These are phyloP conservation scores for Solanum pimpinellifolium DNA, from an alignment of 257 asterid species.

Conservation along the genomic window DNA sequence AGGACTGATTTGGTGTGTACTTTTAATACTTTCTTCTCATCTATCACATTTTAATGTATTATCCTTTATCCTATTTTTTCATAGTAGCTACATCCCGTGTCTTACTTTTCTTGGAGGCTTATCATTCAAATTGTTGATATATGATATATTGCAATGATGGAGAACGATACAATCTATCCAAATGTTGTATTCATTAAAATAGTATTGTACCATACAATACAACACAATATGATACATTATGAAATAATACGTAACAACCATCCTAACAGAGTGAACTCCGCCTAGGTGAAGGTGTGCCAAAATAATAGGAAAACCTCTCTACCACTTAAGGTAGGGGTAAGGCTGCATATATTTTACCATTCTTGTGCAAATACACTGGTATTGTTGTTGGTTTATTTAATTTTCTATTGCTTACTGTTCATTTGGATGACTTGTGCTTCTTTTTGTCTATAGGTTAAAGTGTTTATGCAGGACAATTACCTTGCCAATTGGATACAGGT, in stretches of 20 bases:
- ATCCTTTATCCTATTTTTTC: background rate
- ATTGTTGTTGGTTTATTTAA: background rate
- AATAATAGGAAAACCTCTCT: background rate
- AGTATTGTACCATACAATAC: background rate
- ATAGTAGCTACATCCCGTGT: background rate
- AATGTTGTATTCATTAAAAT: too few relatives aligned
- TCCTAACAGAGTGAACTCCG: background rate
- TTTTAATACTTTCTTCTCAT: background rate
- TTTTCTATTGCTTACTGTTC: background rate
- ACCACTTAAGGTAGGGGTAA: background rate
- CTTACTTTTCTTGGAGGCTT: background rate
- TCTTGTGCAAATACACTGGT: background rate
- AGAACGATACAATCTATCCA: background rate
- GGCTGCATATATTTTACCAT: background rate
- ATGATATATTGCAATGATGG: too few relatives aligned
- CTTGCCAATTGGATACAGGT: constrained; percentile 99
- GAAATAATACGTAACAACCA: background rate
- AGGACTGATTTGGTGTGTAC: background rate
- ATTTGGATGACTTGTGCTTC: constrained; percentile 1
- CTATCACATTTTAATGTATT: background rate
- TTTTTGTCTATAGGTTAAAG: constrained; percentile 51
- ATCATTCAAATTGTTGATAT: too few relatives aligned
- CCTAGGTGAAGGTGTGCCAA: background rate
- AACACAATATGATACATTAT: background rate
- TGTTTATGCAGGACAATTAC: constrained; percentile 80